Percentiles rank a stretch among this genome's conserved stretches.
Conservation (phyloP, 2,329 filamentous ascomycete genomes). For the Coleophoma crateriformis region DNA sequence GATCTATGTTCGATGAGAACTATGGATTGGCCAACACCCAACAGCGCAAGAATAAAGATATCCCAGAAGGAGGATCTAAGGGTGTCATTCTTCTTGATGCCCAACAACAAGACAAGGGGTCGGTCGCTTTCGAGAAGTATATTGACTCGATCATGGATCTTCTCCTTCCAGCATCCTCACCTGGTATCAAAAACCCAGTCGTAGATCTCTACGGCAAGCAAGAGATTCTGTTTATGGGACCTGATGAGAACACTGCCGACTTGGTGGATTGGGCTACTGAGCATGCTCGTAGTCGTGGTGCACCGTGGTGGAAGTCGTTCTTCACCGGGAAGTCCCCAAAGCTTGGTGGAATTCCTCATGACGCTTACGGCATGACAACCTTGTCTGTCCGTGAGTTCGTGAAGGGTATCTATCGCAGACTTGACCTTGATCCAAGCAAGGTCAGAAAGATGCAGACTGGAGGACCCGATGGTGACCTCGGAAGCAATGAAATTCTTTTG, state of each 20-base stretch:
- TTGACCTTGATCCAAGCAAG: conserved; percentile 77
- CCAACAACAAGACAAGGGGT: conserved; percentile 87
- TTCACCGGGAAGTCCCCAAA: conserved; percentile 98
- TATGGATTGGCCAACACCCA: conserved; percentile 98
- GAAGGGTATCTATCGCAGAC: conserved; percentile 93
- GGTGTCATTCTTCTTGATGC: conserved; percentile 93
- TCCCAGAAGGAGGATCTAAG: conserved; percentile 96
- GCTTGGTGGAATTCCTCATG: conserved; percentile 93
- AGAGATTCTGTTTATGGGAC: conserved; percentile 97
- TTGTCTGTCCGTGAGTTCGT: conserved; percentile 95
- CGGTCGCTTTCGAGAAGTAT: conserved; percentile 97
- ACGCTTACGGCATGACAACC: conserved; percentile 96
- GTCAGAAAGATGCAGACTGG: conserved; percentile 96
- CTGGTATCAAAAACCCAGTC: conserved; percentile 98
- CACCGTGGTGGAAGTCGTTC: conserved; percentile 99
- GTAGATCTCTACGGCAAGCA: conserved; percentile 92
- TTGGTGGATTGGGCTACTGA: conserved; percentile 98
- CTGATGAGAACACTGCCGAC: conserved; percentile 97
- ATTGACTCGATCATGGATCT: conserved; percentile 98
- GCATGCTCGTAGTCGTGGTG: conserved; percentile 80
- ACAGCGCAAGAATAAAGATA: conserved; percentile 99
- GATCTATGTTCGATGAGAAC: conserved; percentile 96
- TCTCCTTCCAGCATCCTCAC: conserved; percentile 80
- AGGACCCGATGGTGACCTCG: conserved; percentile 92
- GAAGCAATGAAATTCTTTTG: conserved; percentile 95